Conservation (phyloP, 352 stramenopile genomes). For the Blastocystis sp. region DNA sequence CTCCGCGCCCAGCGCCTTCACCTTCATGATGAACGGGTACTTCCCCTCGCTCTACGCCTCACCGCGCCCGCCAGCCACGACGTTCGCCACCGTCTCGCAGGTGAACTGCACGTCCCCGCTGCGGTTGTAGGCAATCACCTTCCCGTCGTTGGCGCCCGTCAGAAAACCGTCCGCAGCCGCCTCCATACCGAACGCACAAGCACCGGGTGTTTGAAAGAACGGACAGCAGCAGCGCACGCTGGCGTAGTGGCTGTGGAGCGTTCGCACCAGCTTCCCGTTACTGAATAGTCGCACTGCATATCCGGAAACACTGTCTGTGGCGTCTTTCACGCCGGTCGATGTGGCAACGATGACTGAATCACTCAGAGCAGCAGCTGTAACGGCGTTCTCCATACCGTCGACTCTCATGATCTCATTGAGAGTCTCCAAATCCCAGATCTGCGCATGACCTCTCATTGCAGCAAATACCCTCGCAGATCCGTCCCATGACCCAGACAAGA, state of each 20-base stretch:
- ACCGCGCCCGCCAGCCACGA: not conserved
- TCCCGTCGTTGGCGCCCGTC: slow-evolving; percentile 60
- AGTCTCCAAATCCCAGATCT: slow-evolving; percentile 32
- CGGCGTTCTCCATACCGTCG: slow-evolving; percentile 33
- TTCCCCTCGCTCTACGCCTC: slow-evolving; percentile 24
- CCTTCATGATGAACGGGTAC: slow-evolving; percentile 59
- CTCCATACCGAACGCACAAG: not conserved
- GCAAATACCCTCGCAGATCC: slow-evolving; percentile 29
- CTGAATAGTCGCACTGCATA: slow-evolving; percentile 35
- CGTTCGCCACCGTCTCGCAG: slow-evolving; percentile 38
- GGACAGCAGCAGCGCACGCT: slow-evolving; percentile 39
- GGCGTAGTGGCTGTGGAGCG: slow-evolving; percentile 41
- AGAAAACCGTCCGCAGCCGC: not conserved
- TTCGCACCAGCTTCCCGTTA: not conserved
- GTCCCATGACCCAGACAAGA: slow-evolving; percentile 58
- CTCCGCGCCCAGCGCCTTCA: slow-evolving; percentile 13
- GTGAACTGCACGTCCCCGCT: not conserved
- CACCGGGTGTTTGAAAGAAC: not conserved
- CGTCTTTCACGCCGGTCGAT: slow-evolving; percentile 33
- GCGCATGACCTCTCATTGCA: not conserved
- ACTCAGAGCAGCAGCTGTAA: slow-evolving; percentile 19
- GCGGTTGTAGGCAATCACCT: slow-evolving; percentile 16
- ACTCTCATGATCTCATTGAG: not conserved
- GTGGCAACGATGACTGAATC: not conserved
- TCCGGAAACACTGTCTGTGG: not conserved